These are phyloP conservation scores for Otatea glauca DNA, from an alignment of 176 grass and related monocot species.

Conservation along the genomic window DNA sequence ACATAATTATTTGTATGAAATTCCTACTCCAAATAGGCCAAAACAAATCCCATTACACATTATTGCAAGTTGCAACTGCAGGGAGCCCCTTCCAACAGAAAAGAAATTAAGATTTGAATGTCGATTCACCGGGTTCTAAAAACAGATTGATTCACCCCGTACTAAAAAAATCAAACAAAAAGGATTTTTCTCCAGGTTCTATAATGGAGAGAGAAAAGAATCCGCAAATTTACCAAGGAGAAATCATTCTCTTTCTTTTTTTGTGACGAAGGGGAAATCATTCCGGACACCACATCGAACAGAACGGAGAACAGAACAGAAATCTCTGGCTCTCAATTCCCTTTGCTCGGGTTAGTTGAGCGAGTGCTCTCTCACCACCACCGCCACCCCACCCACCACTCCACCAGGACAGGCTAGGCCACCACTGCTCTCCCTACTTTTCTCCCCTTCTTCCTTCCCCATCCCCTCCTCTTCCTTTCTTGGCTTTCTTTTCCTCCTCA, in stretches of 20 bases:
- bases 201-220: neutral
- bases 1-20: too few species aligned
- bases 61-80: too few species aligned
- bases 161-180: too few species aligned
- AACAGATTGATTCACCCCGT: too few species aligned
- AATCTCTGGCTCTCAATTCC: neutral
- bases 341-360: slow-evolving; percentile 39
- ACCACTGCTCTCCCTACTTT: slow-evolving; percentile 20
- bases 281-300: neutral
- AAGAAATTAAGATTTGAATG: too few species aligned
- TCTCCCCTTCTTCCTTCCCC: neutral
- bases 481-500: neutral
- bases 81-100: too few species aligned
- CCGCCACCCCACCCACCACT: slow-evolving; percentile 35
- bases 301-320: neutral
- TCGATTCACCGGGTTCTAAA: too few species aligned
- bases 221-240: neutral
- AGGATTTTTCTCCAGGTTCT: too few species aligned
- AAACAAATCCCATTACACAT: too few species aligned
- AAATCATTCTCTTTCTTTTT: neutral
- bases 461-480: neutral
- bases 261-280: neutral
- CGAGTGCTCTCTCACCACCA: slow-evolving; percentile 40
- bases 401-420: neutral
- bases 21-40: too few species aligned